Conservation (phyloP, 768 basidiomycete species). For the Leccinum variicolor region DNA sequence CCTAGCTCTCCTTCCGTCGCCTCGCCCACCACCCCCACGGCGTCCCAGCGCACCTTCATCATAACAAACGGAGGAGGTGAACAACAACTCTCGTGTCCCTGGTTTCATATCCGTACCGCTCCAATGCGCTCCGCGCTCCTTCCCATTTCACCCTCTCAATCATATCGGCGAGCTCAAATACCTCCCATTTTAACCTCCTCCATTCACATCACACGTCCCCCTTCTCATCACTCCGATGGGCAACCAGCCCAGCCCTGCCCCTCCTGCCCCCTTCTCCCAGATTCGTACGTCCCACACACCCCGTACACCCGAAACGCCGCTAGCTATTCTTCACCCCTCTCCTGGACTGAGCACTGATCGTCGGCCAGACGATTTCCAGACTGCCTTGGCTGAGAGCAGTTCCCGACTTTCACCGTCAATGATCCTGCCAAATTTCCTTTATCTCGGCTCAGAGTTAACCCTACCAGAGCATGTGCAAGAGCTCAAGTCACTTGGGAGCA, state of each 20-base stretch:
- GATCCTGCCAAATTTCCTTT: constrained; percentile 89
- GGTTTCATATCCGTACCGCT: constrained; percentile 57
- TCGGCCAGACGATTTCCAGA: constrained; percentile 49
- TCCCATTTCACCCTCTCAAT: constrained; percentile 38
- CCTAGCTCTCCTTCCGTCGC: constrained; percentile 48
- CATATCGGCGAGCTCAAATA: constrained; percentile 15
- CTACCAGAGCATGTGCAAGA: constrained; percentile 70
- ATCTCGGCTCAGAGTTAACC: constrained; percentile 85
- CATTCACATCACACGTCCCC: constrained; percentile 61
- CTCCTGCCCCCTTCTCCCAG: constrained; percentile 33
- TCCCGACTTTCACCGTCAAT: constrained; percentile 75
- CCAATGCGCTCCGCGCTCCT: constrained; percentile 60
- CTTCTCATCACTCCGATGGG: constrained; percentile 43
- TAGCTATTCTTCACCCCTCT: constrained; percentile 16
- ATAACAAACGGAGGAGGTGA: constrained; percentile 54
- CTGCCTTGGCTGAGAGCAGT: constrained; percentile 36
- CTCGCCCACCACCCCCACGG: constrained; percentile 47
- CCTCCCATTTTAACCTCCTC: constrained; percentile 56
- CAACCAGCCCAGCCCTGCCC: constrained; percentile 33
- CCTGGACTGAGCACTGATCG: constrained; percentile 59
- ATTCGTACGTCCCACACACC: constrained; percentile 32
- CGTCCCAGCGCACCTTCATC: constrained; percentile 59
- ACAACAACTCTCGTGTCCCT: constrained; percentile 43
- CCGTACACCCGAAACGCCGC: constrained; percentile 37
- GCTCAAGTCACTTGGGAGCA: constrained; percentile 72